Evolutionary conservation across 768 basidiomycete species (phyloP), one percentile per base, ranked within the genome.

Genomic region (Hortiboletus campestris): DNA sequence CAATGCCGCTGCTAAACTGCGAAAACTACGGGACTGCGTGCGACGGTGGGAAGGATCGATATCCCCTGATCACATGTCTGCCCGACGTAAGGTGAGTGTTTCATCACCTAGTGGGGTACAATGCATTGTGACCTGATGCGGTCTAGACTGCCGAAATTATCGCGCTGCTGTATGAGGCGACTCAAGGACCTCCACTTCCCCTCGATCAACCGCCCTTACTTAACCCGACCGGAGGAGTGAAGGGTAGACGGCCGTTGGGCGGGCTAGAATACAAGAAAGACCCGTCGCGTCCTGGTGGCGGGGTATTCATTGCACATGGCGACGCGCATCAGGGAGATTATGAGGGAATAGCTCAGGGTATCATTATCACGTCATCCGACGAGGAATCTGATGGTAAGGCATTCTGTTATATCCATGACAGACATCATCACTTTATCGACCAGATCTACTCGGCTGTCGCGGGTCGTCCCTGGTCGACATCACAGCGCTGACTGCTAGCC

Each of bases 21-120:
- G 82, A 62, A 86, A 88, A 69, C 74, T 97, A 50, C 85, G 89
- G 22, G 93, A 96, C 68, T 90, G 88, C 52, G 86, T 94, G 14
- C 79, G 86, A 55, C 78, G 88, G 56, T 98, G 94, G 94, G 95
- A 96, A 71, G 82, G 78, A 51, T 82, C 89, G 1, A 81, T 94
- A 55, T 90, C 88, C 56, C 88, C 90, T 46, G 94, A 97, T 61
- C 94, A 98, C 73, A 95, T 95, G 92, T 92, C 90, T 40, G 86
- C 90, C 19, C 83, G 94, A 74, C 85, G 94, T 60, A 96, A 96
- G 86, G 92, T 78, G 58, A 62, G 80, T 74, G 43, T 9, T 44
- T 17, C 17, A 25, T 45, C 43, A 35, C 22, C 4, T 51, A 4
- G 25, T 36, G 22, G 39, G 16, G 46, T 31, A 14, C 40, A 14